Conservation (phyloP, 176 grass and related monocot genomes). For the Secale cereale region DNA sequence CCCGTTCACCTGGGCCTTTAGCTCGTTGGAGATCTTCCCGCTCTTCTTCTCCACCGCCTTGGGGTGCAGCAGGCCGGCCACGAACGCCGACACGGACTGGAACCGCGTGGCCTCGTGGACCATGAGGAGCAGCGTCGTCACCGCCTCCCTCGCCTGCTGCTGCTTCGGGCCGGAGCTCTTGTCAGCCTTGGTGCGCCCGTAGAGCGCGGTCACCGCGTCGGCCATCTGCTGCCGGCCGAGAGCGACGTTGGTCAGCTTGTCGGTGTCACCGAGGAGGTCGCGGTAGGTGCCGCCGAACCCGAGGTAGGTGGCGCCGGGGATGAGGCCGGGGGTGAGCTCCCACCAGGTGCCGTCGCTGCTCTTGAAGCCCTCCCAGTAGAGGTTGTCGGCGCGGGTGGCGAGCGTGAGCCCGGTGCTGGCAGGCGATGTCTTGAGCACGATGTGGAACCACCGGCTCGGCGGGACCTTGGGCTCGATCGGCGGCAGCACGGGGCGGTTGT, state of each 20-base stretch:
- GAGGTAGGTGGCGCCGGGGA: neutral
- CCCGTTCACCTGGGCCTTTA: conserved; percentile 16
- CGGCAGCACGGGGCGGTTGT: conserved; percentile 24
- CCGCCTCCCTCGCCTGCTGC: neutral
- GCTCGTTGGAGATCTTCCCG: neutral
- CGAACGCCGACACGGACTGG: neutral
- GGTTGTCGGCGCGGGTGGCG: conserved; percentile 24
- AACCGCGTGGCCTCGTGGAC: neutral
- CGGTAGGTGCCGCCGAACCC: conserved; percentile 3
- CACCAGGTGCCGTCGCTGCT: conserved; percentile 25
- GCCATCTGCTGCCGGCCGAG: neutral
- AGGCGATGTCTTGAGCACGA: neutral
- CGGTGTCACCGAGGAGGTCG: neutral
- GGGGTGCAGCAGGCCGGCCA: neutral
- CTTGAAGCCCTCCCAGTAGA: conserved; percentile 25
- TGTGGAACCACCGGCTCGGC: conserved; percentile 32
- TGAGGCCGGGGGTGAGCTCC: conserved; percentile 3
- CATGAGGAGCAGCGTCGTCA: neutral
- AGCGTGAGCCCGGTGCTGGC: neutral
- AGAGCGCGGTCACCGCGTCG: neutral
- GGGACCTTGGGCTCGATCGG: neutral
- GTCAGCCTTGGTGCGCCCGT: neutral
- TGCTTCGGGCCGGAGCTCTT: neutral
- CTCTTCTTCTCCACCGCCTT: neutral
- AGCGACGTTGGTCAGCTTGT: neutral